phyloP scores from a whole-genome alignment of 2,329 filamentous ascomycete species.

The Bimuria novae-zelandiae region DNA sequence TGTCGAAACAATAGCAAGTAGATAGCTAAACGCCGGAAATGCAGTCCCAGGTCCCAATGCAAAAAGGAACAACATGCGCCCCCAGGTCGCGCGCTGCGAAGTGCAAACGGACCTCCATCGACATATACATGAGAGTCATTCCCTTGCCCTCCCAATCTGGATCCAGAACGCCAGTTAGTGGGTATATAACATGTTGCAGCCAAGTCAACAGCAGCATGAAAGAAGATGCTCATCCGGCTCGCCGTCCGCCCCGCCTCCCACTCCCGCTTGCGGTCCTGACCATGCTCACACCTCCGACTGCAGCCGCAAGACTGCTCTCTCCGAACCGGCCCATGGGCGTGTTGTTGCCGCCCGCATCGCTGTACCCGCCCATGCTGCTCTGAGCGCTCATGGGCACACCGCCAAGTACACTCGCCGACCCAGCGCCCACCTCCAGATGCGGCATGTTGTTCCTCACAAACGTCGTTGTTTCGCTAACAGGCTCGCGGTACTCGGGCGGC shows the following conservation, averaged over 20 bases:
- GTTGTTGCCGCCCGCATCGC: slow-evolving; percentile 42
- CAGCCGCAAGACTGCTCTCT: slow-evolving; percentile 34
- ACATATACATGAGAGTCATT: neutral
- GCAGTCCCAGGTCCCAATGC: too few relatives aligned
- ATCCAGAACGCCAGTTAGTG: neutral
- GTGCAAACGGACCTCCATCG: too few relatives aligned
- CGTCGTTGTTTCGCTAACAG: slow-evolving; percentile 40
- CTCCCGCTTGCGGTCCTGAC: slow-evolving; percentile 44
- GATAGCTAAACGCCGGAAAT: too few relatives aligned
- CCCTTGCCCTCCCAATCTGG: neutral
- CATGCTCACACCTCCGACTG: slow-evolving; percentile 38
- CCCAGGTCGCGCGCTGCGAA: too few relatives aligned
- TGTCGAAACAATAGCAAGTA: too few relatives aligned
- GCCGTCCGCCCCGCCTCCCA: slow-evolving; percentile 39
- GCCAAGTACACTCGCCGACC: slow-evolving; percentile 20
- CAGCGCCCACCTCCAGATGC: slow-evolving; percentile 37
- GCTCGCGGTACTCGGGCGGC: slow-evolving; percentile 36
- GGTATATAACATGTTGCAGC: neutral
- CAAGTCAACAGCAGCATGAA: neutral
- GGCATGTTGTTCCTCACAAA: slow-evolving; percentile 35
- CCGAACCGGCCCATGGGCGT: slow-evolving; percentile 43
- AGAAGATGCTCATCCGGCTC: slow-evolving; percentile 15
- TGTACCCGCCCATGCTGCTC: slow-evolving; percentile 44
- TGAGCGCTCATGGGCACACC: slow-evolving; percentile 48
- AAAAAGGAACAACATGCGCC: too few relatives aligned